phyloP scores from a whole-genome alignment of 176 grass and related monocot species.

The Triticum timopheevii region DNA sequence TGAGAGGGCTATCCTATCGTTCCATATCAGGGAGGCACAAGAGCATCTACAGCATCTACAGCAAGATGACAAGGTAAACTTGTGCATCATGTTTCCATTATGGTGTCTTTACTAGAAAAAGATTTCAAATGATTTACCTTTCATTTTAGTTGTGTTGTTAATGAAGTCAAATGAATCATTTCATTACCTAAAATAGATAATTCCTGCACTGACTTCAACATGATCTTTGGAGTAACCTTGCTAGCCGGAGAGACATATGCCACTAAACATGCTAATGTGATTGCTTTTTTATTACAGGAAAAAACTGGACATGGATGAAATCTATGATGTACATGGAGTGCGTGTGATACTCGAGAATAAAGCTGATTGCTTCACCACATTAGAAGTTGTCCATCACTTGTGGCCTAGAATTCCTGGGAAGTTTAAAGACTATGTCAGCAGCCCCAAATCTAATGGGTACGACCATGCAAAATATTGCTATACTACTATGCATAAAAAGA shows the following conservation, averaged over 20 bases:
- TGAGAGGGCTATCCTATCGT: slow-evolving; percentile 59
- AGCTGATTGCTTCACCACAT: slow-evolving; percentile 61
- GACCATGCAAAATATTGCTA: not conserved
- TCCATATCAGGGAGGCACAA: slow-evolving; percentile 67
- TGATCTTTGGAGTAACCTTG: not conserved
- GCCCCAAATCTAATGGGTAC: slow-evolving; percentile 79
- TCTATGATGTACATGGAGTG: slow-evolving; percentile 85
- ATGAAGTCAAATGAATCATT: not conserved
- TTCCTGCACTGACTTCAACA: not conserved
- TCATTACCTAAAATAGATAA: not conserved
- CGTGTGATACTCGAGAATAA: slow-evolving; percentile 68
- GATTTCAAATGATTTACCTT: not conserved
- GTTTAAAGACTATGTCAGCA: slow-evolving; percentile 82
- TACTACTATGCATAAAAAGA: not conserved
- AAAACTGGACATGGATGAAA: slow-evolving; percentile 70
- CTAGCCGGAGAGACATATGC: not conserved
- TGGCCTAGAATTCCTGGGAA: slow-evolving; percentile 67
- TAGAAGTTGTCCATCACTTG: slow-evolving; percentile 68
- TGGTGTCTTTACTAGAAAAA: not conserved
- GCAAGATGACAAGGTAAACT: slow-evolving; percentile 77
- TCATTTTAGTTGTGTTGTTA: slow-evolving; percentile 10
- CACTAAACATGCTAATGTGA: slow-evolving; percentile 9
- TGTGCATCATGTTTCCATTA: not conserved
- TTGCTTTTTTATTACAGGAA: slow-evolving; percentile 56
- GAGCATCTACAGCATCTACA: slow-evolving; percentile 84